A percentile compares a stretch with the other conserved stretches of the same genome.
phyloP scores from a whole-genome alignment of 306 rosid genomes.

The Lagenaria siceraria region DNA sequence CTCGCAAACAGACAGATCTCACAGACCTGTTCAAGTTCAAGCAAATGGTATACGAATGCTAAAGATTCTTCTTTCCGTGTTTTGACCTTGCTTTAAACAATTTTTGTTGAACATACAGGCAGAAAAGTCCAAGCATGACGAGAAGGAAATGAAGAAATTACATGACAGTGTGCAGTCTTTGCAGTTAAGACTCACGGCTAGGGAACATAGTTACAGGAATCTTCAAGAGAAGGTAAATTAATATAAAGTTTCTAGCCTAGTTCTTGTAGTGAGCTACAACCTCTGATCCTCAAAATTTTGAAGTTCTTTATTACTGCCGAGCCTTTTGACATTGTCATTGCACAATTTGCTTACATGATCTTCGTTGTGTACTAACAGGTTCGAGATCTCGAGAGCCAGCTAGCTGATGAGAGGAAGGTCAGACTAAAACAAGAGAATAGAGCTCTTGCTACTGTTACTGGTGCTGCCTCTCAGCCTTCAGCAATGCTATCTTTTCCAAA shows the following conservation, averaged over 20 bases:
- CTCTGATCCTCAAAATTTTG: not conserved
- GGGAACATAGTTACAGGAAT: slow-evolving; percentile 60
- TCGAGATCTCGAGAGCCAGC: slow-evolving; percentile 82
- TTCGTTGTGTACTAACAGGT: slow-evolving; percentile 28
- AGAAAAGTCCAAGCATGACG: slow-evolving; percentile 77
- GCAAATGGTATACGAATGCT: slow-evolving; percentile 63
- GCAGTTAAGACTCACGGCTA: slow-evolving; percentile 69
- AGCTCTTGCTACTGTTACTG: slow-evolving; percentile 25
- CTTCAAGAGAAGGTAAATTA: slow-evolving; percentile 79
- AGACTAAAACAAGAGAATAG: slow-evolving; percentile 71
- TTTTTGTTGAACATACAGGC: slow-evolving; percentile 28
- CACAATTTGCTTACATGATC: not conserved
- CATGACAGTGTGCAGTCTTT: slow-evolving; percentile 59
- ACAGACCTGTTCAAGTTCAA: slow-evolving; percentile 72
- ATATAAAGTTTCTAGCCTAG: not conserved
- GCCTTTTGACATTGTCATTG: not conserved
- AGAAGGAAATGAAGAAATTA: slow-evolving; percentile 75
- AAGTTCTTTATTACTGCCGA: not conserved
- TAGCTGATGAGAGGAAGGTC: slow-evolving; percentile 75
- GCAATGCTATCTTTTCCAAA: slow-evolving; percentile 14
- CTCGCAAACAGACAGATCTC: slow-evolving; percentile 83
- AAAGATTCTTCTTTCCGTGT: not conserved
- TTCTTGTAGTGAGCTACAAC: not conserved
- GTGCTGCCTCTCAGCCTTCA: slow-evolving; percentile 41
- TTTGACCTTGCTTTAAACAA: slow-evolving; percentile 1